These are phyloP conservation scores for Heracleum sosnowskyi DNA, from an alignment of 129 eudicot genomes.

Conservation along the genomic window DNA sequence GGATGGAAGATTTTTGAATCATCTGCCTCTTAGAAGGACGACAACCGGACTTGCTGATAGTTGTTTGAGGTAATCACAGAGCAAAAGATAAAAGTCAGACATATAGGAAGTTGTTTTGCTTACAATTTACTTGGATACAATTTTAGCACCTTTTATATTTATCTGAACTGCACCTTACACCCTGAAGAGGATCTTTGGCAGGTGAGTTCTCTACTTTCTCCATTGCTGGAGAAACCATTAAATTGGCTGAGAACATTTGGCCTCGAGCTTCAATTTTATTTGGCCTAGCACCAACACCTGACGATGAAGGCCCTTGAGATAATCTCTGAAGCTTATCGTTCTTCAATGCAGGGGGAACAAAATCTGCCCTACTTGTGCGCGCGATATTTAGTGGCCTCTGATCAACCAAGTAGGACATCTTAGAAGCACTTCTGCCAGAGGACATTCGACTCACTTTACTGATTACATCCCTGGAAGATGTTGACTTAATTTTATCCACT, in stretches of 20 bases:
- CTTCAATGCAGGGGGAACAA: neutral
- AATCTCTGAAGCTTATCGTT: neutral
- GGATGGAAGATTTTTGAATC: neutral
- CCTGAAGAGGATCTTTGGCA: neutral
- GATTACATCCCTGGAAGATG: neutral
- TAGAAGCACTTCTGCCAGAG: neutral
- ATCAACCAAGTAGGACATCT: slow-evolving; percentile 5
- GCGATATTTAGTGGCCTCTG: neutral
- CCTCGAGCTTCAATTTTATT: neutral
- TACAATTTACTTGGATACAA: too few species aligned
- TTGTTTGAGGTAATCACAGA: neutral
- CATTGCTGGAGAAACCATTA: too few species aligned
- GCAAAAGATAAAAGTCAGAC: neutral
- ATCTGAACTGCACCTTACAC: neutral
- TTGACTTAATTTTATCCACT: neutral
- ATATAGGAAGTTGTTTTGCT: neutral
- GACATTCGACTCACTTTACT: neutral
- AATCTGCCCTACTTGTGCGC: neutral
- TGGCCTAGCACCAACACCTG: neutral
- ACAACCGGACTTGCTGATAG: neutral
- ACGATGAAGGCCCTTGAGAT: neutral
- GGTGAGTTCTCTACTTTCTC: too few species aligned
- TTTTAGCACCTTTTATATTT: neutral
- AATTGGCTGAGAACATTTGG: too few species aligned
- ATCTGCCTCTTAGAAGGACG: neutral